A percentile compares a stretch with the other conserved stretches of the same genome.
Evolutionary conservation across 192 early-diverging fungal genomes (phyloP).

Genomic region (Spizellomyces punctatus): DNA sequence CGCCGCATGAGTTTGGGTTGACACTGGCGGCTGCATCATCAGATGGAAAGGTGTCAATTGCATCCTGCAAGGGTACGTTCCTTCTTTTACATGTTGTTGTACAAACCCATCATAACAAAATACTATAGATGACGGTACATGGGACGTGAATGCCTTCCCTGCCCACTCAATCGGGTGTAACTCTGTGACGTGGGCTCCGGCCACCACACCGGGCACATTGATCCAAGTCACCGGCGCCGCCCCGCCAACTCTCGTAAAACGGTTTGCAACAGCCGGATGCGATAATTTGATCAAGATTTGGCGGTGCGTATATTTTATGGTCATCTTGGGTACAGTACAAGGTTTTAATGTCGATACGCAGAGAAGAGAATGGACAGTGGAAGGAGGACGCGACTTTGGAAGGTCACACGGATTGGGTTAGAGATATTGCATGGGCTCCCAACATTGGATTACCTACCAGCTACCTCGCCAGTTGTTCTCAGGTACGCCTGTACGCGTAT

Average conservation of each 20-base stretch:
- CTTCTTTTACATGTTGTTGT: too few relatives aligned
- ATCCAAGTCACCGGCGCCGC: constrained; percentile 60
- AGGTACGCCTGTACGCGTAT: constrained; percentile 45
- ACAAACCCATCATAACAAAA: too few relatives aligned
- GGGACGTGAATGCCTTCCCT: constrained; percentile 77
- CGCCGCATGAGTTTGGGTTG: constrained; percentile 94
- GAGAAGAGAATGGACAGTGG: constrained; percentile 31
- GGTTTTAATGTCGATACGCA: not conserved
- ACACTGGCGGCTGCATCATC: constrained; percentile 91
- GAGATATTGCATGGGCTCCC: constrained; percentile 96
- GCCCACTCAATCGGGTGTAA: constrained; percentile 92
- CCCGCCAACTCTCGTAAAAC: constrained; percentile 52
- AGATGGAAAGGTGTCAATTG: constrained; percentile 89
- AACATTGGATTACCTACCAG: constrained; percentile 88
- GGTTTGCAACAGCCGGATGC: constrained; percentile 92
- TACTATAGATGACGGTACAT: constrained; percentile 75
- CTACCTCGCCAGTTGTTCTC: constrained; percentile 92
- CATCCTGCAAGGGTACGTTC: constrained; percentile 84
- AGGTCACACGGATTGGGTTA: constrained; percentile 96
- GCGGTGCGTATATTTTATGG: constrained; percentile 48
- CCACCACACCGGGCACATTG: constrained; percentile 75
- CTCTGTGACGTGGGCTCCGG: constrained; percentile 93
- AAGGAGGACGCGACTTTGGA: constrained; percentile 57
- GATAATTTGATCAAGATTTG: constrained; percentile 97
- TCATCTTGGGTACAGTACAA: not conserved